These are phyloP conservation scores for Selenicereus undatus DNA, from an alignment of 148 eudicot genomes.

Conservation along the genomic window DNA sequence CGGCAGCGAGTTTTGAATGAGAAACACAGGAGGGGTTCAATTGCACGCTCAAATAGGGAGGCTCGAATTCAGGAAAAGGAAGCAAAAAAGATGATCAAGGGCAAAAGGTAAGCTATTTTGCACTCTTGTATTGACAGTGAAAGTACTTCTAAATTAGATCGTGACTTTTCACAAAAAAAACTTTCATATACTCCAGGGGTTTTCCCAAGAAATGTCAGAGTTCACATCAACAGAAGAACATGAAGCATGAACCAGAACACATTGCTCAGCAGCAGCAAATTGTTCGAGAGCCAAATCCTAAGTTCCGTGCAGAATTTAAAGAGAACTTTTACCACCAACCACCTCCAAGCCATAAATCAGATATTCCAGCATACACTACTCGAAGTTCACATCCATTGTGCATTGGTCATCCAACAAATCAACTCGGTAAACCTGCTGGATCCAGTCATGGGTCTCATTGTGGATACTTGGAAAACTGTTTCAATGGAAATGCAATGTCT, in stretches of 20 bases:
- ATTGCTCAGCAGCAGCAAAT: slow-evolving; percentile 8
- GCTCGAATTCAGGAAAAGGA: slow-evolving; percentile 35
- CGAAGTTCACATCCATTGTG: background rate
- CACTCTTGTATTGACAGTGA: background rate
- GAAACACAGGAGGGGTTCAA: slow-evolving; percentile 66
- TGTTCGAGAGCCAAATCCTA: background rate
- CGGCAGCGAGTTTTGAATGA: slow-evolving; percentile 56
- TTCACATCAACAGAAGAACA: slow-evolving; percentile 17
- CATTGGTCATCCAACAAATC: background rate
- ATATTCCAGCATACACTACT: background rate
- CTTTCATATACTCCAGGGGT: slow-evolving; percentile 19
- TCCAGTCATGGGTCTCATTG: background rate
- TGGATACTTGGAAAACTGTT: background rate
- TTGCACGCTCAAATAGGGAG: slow-evolving; percentile 62
- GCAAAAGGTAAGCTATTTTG: slow-evolving; percentile 15
- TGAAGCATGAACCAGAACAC: slow-evolving; percentile 3
- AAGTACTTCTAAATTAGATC: background rate
- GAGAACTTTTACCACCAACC: slow-evolving; percentile 2
- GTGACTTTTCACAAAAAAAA: background rate
- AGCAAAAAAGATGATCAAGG: slow-evolving; percentile 23
- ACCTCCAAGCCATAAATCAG: background rate
- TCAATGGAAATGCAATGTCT: background rate
- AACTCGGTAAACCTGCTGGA: background rate
- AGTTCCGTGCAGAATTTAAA: slow-evolving; percentile 10
- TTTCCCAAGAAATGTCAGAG: slow-evolving; percentile 12